These are phyloP conservation scores for Solanum gracilifrons DNA, from an alignment of 257 asterid genomes.

Conservation along the genomic window DNA sequence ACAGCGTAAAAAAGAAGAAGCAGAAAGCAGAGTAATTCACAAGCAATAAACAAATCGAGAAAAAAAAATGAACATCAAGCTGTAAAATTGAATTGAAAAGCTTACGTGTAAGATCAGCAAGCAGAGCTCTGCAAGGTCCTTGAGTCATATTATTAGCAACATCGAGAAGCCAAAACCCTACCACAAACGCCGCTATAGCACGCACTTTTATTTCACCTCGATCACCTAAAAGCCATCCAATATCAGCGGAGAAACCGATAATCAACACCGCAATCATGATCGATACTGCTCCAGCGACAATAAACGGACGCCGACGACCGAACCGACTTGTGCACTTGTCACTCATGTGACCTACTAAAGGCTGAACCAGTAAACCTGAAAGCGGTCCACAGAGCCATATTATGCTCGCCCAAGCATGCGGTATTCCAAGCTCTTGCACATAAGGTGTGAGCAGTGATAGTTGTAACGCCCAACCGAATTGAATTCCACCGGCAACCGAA, in stretches of 20 bases:
- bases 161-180: slow-evolving; percentile 85
- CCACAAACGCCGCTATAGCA: slow-evolving; percentile 50
- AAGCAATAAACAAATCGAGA: not conserved
- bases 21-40: not conserved
- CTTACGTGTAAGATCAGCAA: slow-evolving; percentile 78
- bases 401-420: slow-evolving; percentile 80
- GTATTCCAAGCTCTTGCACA: slow-evolving; percentile 82
- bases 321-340: slow-evolving; percentile 57
- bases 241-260: slow-evolving; percentile 65
- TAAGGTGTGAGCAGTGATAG: slow-evolving; percentile 64
- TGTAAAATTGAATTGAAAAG: not conserved
- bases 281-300: slow-evolving; percentile 50
- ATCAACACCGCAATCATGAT: slow-evolving; percentile 55
- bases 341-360: slow-evolving; percentile 65
- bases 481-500: slow-evolving; percentile 86
- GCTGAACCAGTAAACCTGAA: slow-evolving; percentile 83
- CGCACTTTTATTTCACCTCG: slow-evolving; percentile 32
- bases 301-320: slow-evolving; percentile 84
- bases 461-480: slow-evolving; percentile 95
- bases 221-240: slow-evolving; percentile 70
- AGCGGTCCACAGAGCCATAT: slow-evolving; percentile 91
- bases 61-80: not conserved
- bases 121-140: slow-evolving; percentile 87
- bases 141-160: slow-evolving; percentile 83
- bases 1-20: not conserved